Evolutionary conservation across 2,329 filamentous ascomycete genomes (phyloP).

Genomic region (Biscogniauxia mediterranea): DNA sequence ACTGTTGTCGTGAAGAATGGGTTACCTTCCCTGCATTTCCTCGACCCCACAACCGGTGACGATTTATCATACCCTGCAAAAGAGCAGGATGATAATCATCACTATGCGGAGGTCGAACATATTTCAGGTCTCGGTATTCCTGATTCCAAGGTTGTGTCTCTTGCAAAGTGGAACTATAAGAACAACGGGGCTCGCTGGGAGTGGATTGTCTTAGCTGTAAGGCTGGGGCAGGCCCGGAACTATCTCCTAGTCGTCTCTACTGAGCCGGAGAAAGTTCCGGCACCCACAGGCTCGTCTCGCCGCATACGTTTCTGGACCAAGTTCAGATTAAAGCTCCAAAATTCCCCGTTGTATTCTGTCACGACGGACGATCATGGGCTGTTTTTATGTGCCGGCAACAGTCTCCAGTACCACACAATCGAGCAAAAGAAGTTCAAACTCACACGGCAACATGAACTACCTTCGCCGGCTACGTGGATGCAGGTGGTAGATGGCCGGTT

Average conservation of each 20-base stretch:
- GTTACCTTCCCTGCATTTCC: constrained; percentile 51
- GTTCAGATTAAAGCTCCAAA: constrained; percentile 44
- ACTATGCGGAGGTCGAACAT: constrained; percentile 37
- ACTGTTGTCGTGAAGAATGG: constrained; percentile 47
- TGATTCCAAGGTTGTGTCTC: constrained; percentile 57
- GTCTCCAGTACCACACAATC: constrained; percentile 56
- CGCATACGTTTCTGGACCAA: constrained; percentile 54
- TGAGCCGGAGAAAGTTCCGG: constrained; percentile 26
- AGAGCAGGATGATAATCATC: constrained; percentile 32
- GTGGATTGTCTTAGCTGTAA: constrained; percentile 61
- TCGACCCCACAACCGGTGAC: constrained; percentile 54
- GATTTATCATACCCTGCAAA: constrained; percentile 46
- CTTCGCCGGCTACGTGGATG: constrained; percentile 52
- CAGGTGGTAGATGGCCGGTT: constrained; percentile 46
- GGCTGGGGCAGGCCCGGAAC: constrained; percentile 37
- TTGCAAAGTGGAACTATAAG: constrained; percentile 63
- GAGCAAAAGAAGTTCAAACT: constrained; percentile 54
- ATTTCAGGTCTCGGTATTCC: constrained; percentile 55
- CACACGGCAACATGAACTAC: constrained; percentile 46
- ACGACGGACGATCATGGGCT: constrained; percentile 54
- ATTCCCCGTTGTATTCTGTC: constrained; percentile 53
- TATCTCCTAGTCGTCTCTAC: constrained; percentile 56
- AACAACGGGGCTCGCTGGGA: constrained; percentile 58
- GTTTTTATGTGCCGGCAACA: constrained; percentile 53
- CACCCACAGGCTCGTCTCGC: constrained; percentile 25